Conservation (phyloP, 2,329 filamentous ascomycete species). For the Hypoxylon sp. region DNA sequence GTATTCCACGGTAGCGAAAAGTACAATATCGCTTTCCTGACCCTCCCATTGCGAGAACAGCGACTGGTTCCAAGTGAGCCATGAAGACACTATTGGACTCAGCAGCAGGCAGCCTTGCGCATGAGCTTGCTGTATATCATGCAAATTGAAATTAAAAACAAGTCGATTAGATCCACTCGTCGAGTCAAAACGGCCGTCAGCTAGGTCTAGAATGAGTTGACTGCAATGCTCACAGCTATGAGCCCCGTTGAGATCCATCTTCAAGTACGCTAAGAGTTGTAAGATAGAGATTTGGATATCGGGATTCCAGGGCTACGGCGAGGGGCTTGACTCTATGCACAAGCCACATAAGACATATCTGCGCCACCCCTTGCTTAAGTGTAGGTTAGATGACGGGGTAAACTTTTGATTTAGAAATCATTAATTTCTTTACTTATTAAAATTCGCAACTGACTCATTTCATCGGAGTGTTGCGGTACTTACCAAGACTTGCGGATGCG, state of each 20-base stretch:
- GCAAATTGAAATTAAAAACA: slow-evolving; percentile 4
- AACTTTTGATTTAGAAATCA: no score
- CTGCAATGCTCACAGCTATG: slow-evolving; percentile 3
- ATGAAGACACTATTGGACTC: background rate
- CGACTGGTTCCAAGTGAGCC: slow-evolving; percentile 2
- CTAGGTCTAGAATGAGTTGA: background rate
- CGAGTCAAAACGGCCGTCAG: background rate
- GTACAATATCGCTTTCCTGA: background rate
- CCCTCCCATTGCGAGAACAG: slow-evolving; percentile 2
- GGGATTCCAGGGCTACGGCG: no score
- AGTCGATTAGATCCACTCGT: background rate
- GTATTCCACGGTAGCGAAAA: slow-evolving; percentile 5
- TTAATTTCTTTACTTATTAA: no score
- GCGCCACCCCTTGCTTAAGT: no score
- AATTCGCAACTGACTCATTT: background rate
- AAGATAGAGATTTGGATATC: no score
- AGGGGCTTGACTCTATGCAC: no score
- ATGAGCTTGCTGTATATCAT: slow-evolving; percentile 3
- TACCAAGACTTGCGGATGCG: slow-evolving; percentile 36
- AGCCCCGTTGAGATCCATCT: background rate
- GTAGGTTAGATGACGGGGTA: no score
- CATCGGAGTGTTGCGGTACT: background rate
- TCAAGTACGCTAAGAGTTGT: background rate
- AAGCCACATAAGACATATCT: no score
- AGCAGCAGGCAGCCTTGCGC: slow-evolving; percentile 4